Evolutionary conservation across 2,329 filamentous ascomycete species (phyloP), one percentile per base, ranked within the genome.

Genomic region (Fusarium anguioides): DNA sequence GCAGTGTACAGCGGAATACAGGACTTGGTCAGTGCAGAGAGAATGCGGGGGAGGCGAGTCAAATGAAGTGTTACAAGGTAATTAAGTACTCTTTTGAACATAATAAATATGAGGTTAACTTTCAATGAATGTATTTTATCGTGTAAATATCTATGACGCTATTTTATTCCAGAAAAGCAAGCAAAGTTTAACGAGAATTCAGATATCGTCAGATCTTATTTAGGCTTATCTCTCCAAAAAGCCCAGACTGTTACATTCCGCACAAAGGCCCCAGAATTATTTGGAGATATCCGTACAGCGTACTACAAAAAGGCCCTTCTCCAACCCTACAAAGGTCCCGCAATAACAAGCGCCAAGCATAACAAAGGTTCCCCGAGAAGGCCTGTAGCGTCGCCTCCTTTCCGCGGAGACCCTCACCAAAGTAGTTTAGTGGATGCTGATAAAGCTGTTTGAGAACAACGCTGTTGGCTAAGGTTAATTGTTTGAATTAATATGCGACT

Each of bases 341-440:
- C n/a, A n/a, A n/a, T n/a, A n/a, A n/a, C n/a, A n/a, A n/a, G n/a
- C n/a, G n/a, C n/a, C n/a, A n/a, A n/a, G n/a, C n/a, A n/a, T n/a
- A n/a, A n/a, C n/a, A n/a, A n/a, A 68, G 64, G 64, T 68, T 61
- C 64, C 64, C 49, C 53, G 53, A 51, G 37, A 33, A 47, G 62
- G 33, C 37, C 39, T 31, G 17, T 40, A 31, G 41, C 54, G 21
- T 26, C 18, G 21, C 23, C 31, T 15, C 29, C 15, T 12, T 31
- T 14, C 12, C 14, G 5, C 57, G 50, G 57, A 63, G 49, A 26
- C 35, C 17, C n/a, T 5, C 26, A 56, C 50, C 15, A 1, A 20
- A 46, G 21, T 4, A 37, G 56, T 17, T 33, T 55, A 53, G 42
- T n/a, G 40, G n/a, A 10, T 8, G 21, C 18, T 21, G 46, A 49